Evolutionary conservation across 2,329 filamentous ascomycete genomes (phyloP).

Genomic region (Beauveria scarabaeidicola): DNA sequence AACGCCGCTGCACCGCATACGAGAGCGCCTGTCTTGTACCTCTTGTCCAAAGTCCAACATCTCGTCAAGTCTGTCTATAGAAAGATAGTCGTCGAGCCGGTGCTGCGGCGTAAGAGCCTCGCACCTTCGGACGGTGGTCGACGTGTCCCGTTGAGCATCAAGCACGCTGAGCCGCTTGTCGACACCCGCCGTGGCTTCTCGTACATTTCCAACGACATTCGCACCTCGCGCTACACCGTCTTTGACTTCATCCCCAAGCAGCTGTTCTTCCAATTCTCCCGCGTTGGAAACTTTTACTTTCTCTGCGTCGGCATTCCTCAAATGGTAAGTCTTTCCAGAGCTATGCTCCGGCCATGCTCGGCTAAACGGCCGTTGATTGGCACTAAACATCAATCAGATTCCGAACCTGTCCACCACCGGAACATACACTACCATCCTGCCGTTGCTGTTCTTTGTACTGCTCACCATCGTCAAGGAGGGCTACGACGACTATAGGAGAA

Average conservation of each 20-base stretch:
- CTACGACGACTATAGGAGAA: slow-evolving; percentile 74
- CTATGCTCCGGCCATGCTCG: slow-evolving; percentile 23
- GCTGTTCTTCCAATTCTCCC: slow-evolving; percentile 75
- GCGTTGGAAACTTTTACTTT: slow-evolving; percentile 83
- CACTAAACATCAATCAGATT: slow-evolving; percentile 28
- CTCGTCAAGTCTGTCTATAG: slow-evolving; percentile 23
- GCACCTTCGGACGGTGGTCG: slow-evolving; percentile 60
- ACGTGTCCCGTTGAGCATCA: slow-evolving; percentile 34
- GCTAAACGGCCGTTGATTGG: background rate
- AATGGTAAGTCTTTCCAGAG: slow-evolving; percentile 35
- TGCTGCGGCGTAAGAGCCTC: slow-evolving; percentile 59
- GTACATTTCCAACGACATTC: slow-evolving; percentile 56
- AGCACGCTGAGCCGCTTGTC: slow-evolving; percentile 31
- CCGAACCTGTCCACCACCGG: slow-evolving; percentile 70
- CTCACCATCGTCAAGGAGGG: slow-evolving; percentile 81
- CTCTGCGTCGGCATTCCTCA: slow-evolving; percentile 76
- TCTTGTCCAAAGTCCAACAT: background rate
- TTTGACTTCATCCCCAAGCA: slow-evolving; percentile 84
- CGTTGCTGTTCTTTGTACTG: slow-evolving; percentile 66
- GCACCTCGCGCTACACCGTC: slow-evolving; percentile 73
- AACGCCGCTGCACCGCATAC: slow-evolving; percentile 2
- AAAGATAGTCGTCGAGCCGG: slow-evolving; percentile 34
- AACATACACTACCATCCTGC: slow-evolving; percentile 65
- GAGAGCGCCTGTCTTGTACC: background rate
- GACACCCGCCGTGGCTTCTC: slow-evolving; percentile 41